A percentile compares a stretch with the other conserved stretches of the same genome.
phyloP scores from a whole-genome alignment of 768 basidiomycete genomes.

The Pisolithus microcarpus region DNA sequence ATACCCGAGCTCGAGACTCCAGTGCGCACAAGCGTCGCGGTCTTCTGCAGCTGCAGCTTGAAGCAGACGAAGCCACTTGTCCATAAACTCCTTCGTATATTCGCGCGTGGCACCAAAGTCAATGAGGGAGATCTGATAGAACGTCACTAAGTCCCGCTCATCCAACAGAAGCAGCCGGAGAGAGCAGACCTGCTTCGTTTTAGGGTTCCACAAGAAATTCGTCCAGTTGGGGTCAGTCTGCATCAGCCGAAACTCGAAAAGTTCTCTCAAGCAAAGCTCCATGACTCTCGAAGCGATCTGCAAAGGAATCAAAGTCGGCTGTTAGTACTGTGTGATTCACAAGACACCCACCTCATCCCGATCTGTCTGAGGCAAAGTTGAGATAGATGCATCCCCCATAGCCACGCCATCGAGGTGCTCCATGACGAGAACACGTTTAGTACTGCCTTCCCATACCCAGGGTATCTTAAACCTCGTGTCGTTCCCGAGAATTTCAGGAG shows the following conservation, averaged over 20 bases:
- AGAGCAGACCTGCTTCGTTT: constrained; percentile 48
- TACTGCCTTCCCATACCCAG: constrained; percentile 78
- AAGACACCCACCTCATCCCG: constrained; percentile 61
- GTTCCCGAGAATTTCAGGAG: constrained; percentile 39
- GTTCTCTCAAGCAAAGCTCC: constrained; percentile 80
- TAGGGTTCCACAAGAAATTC: constrained; percentile 85
- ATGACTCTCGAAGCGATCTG: constrained; percentile 83
- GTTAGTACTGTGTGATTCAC: not conserved
- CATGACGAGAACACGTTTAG: constrained; percentile 82
- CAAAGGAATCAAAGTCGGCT: not conserved
- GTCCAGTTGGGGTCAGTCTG: constrained; percentile 99
- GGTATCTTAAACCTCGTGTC: constrained; percentile 77
- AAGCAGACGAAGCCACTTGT: constrained; percentile 81
- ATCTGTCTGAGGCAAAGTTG: constrained; percentile 52
- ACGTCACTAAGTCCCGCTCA: not conserved
- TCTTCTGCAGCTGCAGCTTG: constrained; percentile 69
- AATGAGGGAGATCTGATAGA: constrained; percentile 66
- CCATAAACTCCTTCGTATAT: constrained; percentile 82
- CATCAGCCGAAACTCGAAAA: constrained; percentile 89
- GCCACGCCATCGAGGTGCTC: constrained; percentile 75
- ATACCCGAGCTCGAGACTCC: constrained; percentile 82
- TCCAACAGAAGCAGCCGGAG: not conserved
- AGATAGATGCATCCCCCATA: constrained; percentile 58
- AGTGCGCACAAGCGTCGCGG: constrained; percentile 54
- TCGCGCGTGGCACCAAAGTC: constrained; percentile 94